Base-by-base conservation (phyloP, 495 filamentous ascomycete genomes). In the Aspergillus avenaceus region DNA sequence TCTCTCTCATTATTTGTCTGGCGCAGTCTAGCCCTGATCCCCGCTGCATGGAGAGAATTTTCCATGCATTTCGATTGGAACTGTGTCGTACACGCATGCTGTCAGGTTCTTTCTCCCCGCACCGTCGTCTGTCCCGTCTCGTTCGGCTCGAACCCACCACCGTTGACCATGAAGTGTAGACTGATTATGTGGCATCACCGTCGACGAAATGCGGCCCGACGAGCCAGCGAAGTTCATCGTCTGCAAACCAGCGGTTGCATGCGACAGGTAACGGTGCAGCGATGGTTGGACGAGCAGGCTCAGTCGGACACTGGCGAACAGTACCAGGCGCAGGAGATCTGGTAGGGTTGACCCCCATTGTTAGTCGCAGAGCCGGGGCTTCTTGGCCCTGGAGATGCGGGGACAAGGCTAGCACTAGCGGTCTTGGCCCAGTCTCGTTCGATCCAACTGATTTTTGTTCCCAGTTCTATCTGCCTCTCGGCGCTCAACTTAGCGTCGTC, bases 241-340 rank as follows among this genome's bases (percentile, higher is more conserved):
- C 42, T 52, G 4, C 47, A 54, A 13, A 16, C 32, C 45, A 44
- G 59, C 54, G 55, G 50, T 47, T 29, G 54, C 50, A 54, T 46
- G 44, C 47, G 40, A 27, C 45, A 49, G 25, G 47, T 63, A 22
- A 54, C 59, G 18, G 58, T 68, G 42, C 56, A 62, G 25, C 54
- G 60, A 47, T 65, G 65, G 65, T 46, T 68, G 19, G 61, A 63
- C 41, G 57, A 64, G 26, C 64, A 67, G 14, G 58, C 57, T 26
- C 28, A 44, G 1, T 44, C 53, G 14, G 36, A 53, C 22, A 37
- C 55, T 41, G 25, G 49, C 14, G 54, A 63, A 16, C 42, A 18
- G 19, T 25, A 54, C 32, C 63, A 61, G 18, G 45, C 55, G 24
- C 61, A 61, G 47, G 64, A 68, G 40, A 59, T 45, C 43, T 71